These are phyloP conservation scores for Cnidoscolus chayamansa DNA, from an alignment of 441 rosid species.

Conservation along the genomic window DNA sequence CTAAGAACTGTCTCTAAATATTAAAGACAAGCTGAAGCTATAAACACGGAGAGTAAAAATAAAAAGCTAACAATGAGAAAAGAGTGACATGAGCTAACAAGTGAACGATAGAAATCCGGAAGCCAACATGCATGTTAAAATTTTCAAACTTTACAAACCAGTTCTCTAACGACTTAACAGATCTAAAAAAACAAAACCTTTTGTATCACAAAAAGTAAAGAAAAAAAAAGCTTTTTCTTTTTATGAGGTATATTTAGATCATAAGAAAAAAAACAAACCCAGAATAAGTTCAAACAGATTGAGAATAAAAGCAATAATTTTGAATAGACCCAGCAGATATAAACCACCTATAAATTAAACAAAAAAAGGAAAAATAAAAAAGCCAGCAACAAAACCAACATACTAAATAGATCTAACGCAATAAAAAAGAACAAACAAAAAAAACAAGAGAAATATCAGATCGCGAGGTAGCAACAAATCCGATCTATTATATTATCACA, in stretches of 20 bases:
- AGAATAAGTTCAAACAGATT: background rate
- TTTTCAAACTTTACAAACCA: background rate
- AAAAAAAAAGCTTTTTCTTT: background rate
- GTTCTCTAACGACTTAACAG: background rate
- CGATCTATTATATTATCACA: slow-evolving; percentile 1
- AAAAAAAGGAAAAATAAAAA: too few species aligned
- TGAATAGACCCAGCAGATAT: background rate
- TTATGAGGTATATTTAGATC: background rate
- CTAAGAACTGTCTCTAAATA: too few species aligned
- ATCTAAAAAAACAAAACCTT: background rate
- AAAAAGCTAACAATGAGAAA: too few species aligned
- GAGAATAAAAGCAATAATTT: background rate
- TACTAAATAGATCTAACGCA: background rate
- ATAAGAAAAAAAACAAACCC: background rate
- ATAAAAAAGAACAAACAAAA: background rate
- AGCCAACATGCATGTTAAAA: too few species aligned
- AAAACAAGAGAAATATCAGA: background rate
- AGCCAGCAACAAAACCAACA: too few species aligned
- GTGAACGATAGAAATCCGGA: too few species aligned
- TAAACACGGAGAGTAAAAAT: too few species aligned
- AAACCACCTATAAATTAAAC: background rate
- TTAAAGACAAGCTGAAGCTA: too few species aligned
- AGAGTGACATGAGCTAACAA: too few species aligned
- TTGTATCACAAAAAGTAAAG: background rate
- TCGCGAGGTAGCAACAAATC: background rate